phyloP scores from a whole-genome alignment of 495 filamentous ascomycete species.

The Aspergillus sclerotioniger region DNA sequence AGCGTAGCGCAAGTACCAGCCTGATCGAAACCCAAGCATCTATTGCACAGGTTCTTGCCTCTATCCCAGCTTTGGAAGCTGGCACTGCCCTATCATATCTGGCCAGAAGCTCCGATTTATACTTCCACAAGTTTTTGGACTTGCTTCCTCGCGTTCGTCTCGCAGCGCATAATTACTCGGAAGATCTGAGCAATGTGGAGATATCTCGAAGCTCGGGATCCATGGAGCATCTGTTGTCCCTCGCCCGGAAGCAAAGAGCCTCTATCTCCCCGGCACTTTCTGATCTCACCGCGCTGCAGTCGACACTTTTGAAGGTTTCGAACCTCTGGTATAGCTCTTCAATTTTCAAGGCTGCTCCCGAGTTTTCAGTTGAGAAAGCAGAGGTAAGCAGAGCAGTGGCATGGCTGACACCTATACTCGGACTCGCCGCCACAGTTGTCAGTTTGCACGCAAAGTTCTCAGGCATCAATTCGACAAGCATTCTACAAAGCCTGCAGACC shows the following conservation, averaged over 20 bases:
- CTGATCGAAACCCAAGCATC: slow-evolving; percentile 69
- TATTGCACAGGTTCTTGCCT: slow-evolving; percentile 63
- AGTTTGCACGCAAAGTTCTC: slow-evolving; percentile 62
- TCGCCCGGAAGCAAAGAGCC: slow-evolving; percentile 65
- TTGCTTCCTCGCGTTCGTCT: slow-evolving; percentile 65
- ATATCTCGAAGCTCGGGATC: slow-evolving; percentile 74
- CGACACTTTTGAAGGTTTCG: slow-evolving; percentile 35
- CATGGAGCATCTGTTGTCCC: slow-evolving; percentile 74
- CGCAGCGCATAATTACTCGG: slow-evolving; percentile 66
- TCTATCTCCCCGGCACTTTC: slow-evolving; percentile 45
- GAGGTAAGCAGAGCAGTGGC: slow-evolving; percentile 30
- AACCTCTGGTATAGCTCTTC: slow-evolving; percentile 41
- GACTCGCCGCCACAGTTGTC: slow-evolving; percentile 43
- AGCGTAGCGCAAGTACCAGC: slow-evolving; percentile 68
- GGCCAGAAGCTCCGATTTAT: slow-evolving; percentile 56
- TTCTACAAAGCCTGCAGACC: slow-evolving; percentile 42
- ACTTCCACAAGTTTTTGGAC: slow-evolving; percentile 76
- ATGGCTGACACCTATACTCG: slow-evolving; percentile 53
- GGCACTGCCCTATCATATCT: slow-evolving; percentile 19
- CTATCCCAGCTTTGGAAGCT: slow-evolving; percentile 35
- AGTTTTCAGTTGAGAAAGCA: slow-evolving; percentile 20
- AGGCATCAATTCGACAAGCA: slow-evolving; percentile 37
- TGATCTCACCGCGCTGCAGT: slow-evolving; percentile 35
- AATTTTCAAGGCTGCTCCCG: slow-evolving; percentile 26
- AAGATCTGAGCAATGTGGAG: slow-evolving; percentile 77